Percentiles rank a stretch among this genome's conserved stretches.
Conservation (phyloP, 2,329 filamentous ascomycete genomes). For the Botrytis tulipae region DNA sequence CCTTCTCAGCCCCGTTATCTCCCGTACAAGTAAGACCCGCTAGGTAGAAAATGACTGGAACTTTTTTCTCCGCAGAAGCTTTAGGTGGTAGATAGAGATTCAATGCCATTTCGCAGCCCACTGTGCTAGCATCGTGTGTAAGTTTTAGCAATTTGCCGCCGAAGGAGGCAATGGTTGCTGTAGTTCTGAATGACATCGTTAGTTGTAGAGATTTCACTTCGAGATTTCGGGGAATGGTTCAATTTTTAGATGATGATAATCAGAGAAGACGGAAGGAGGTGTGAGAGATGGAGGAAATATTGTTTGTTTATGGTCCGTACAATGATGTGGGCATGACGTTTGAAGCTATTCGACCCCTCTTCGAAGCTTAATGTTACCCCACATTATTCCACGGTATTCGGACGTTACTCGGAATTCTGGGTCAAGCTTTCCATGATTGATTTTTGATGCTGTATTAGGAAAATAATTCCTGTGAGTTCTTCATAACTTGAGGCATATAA, state of each 20-base stretch:
- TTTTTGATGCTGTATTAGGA: conserved; percentile 7
- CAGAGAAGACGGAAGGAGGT: background rate
- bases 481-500: background rate
- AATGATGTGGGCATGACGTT: conserved; percentile 30
- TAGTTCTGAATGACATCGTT: conserved; percentile 82
- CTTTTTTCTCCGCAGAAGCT: conserved; percentile 47
- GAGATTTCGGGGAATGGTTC: background rate
- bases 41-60: conserved; percentile 88
- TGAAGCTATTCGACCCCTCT: conserved; percentile 32
- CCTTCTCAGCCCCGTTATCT: conserved; percentile 78
- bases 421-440: background rate
- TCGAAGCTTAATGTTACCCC: conserved; percentile 16
- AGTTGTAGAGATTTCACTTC: background rate
- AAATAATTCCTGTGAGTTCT: background rate
- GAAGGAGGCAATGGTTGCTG: conserved; percentile 84
- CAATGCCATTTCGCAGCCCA: conserved; percentile 84
- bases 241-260: background rate
- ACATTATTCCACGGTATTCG: conserved; percentile 20
- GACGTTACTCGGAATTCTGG: conserved; percentile 15
- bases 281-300: background rate
- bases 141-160: conserved; percentile 95
- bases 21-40: conserved; percentile 93
- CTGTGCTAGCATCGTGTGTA: conserved; percentile 74
- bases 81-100: conserved; percentile 87
- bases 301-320: conserved; percentile 12